A percentile compares a stretch with the other conserved stretches of the same genome.
phyloP scores from a whole-genome alignment of 2,329 filamentous ascomycete genomes.

The Penicillium fuscoglaucum region DNA sequence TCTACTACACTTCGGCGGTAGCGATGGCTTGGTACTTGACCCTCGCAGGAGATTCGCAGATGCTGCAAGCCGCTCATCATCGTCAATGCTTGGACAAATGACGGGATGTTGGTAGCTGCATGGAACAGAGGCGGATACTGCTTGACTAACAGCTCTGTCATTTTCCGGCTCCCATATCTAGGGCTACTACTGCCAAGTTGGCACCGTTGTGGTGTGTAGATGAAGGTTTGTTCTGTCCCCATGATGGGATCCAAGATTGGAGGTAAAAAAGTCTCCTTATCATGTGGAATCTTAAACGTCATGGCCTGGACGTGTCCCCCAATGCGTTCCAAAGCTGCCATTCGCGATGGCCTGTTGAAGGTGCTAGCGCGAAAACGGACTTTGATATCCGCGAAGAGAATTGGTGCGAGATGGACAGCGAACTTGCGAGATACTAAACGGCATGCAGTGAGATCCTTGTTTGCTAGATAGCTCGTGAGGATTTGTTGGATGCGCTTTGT shows the following conservation, averaged over 20 bases:
- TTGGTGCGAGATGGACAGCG: conserved; percentile 33
- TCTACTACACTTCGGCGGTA: conserved; percentile 79
- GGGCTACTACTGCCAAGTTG: conserved; percentile 47
- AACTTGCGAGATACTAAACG: conserved; percentile 41
- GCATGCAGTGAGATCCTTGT: conserved; percentile 36
- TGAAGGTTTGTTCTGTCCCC: conserved; percentile 74
- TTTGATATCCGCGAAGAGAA: conserved; percentile 47
- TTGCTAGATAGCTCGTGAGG: conserved; percentile 35
- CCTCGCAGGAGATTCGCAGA: conserved; percentile 73
- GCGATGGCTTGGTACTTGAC: conserved; percentile 66
- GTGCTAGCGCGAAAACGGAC: conserved; percentile 60
- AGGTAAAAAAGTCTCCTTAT: conserved; percentile 75
- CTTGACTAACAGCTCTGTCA: conserved; percentile 77
- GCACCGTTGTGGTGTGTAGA: conserved; percentile 73
- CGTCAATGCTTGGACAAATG: conserved; percentile 74
- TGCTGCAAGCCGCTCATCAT: conserved; percentile 69
- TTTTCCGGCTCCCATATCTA: conserved; percentile 76
- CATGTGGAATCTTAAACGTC: conserved; percentile 75
- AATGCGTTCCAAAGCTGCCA: conserved; percentile 72
- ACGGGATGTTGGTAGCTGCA: conserved; percentile 80
- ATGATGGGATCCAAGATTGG: conserved; percentile 78
- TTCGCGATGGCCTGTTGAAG: conserved; percentile 71
- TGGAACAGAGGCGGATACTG: conserved; percentile 90
- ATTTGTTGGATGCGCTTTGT: conserved; percentile 36
- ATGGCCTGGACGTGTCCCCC: conserved; percentile 77